Base-by-base conservation (phyloP, 768 basidiomycete species). In the Crassisporium funariophilum region DNA sequence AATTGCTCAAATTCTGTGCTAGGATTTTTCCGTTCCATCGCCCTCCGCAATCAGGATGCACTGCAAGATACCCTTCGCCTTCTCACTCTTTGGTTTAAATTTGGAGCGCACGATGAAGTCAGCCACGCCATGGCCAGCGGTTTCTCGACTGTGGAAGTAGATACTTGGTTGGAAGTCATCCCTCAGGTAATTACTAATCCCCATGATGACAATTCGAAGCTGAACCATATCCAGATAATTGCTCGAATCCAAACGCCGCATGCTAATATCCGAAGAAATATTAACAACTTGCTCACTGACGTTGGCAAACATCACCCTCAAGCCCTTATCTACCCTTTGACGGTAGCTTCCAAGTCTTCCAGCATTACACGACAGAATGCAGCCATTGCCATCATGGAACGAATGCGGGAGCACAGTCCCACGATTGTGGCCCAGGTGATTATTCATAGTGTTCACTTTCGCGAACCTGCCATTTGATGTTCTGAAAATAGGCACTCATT, bases 81-180 rank as follows among this genome's bases (percentile, higher is more conserved):
- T 6, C 72, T 99, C 25, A 98, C 97, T 0, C 72, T 99, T 2
- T 99, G 97, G 97, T 99, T 99, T 78, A 95, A 95, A 60, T 98
- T 87, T 62, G 97, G 95, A 9, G 83, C 85, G 22, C 84, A 95
- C 50, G 83, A 88, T 38, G 87, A 91, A 47, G 94, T 99, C 55
- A 91, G 86, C 58, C 77, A 88, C 55, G 91, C 93, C 0, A 94
- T 99, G 76, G 82, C 78, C 19, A 84, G 71, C 44, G 95, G 95
- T 1, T 92, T 97, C 67, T 81, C 83, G 2, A 83, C 82, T 29
- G 92, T 99, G 27, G 92, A 90, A 61, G 86, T 99, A 41, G 94
- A 99, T 61, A 98, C 95, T 0, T 99, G 97, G 97, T 76, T 99
- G 29, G 94, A 98, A 60, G 97, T 99, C 54, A 93, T 98, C 45